Evolutionary conservation across 208 protist genomes (phyloP), one percentile per base, ranked within the genome.

Genomic region (Wallacemonas collosoma): DNA sequence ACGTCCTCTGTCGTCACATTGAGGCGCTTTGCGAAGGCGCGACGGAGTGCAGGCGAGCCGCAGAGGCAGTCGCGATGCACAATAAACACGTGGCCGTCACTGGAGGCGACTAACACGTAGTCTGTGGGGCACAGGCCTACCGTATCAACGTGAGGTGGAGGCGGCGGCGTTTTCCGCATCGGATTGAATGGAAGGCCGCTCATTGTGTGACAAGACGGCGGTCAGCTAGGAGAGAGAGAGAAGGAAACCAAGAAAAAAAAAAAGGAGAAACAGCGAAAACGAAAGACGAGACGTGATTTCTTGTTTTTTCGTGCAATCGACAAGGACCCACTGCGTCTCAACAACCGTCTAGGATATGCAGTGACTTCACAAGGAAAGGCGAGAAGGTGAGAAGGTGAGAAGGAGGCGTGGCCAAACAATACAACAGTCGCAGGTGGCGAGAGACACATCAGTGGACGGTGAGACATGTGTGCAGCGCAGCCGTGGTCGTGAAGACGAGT

Each of bases 151-250:
- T 91, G 80, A 14, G 88, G 88, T 2, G 93, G 89, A 39, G 92
- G 92, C 54, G 86, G 89, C 50, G 88, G 88, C 3, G 87, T 86
- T 75, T 84, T 93, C 87, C 90, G 81, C 92, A 97, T 97, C 4
- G 89, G 89, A 62, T 97, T 92, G 64, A 97, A 97, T 8, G 88
- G 65, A 9, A 75, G 40, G 1, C 82, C 81, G 55, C 85, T 90
- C 76, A 86, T 92, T 76, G 26, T 57, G 45, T 68, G 67, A 64
- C 11, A 57, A 0, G 53, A 57, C 15, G 9, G 14, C 11, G 5
- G 11, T 7, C 6, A 57, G 53, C 26, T 6, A 36, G 26, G 9
- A 57, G 9, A 57, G 9, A 57, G 9, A 57, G 9, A 57, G 14
- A 57, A 8, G 17, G 9, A 57, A 57, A 60, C 7, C 9, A 60